A percentile compares a stretch with the other conserved stretches of the same genome.
Evolutionary conservation across 2,329 filamentous ascomycete species (phyloP).

Genomic region (Thermomyces lanuginosus): DNA sequence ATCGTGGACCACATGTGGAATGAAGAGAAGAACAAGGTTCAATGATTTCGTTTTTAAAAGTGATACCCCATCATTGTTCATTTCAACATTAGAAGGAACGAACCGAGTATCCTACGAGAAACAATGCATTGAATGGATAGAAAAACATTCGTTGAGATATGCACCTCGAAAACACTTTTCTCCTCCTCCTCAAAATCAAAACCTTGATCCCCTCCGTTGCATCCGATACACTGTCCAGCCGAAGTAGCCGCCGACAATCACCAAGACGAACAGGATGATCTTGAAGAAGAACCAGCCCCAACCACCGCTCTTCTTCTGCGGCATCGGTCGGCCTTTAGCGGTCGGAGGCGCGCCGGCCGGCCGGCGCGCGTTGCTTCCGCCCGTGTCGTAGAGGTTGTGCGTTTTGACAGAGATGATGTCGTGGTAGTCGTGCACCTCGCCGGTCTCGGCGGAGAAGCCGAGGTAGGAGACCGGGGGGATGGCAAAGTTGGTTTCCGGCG

Average conservation of each 20-base stretch:
- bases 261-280: constrained; percentile 56
- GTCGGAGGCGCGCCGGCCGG: constrained; percentile 10
- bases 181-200: constrained; percentile 10
- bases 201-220: constrained; percentile 32
- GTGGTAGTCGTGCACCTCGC: constrained; percentile 93
- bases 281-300: constrained; percentile 68
- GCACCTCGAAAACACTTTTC: background rate
- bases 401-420: constrained; percentile 80
- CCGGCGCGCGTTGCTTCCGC: constrained; percentile 14
- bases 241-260: constrained; percentile 59
- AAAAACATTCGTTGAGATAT: constrained; percentile 1
- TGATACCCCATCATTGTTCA: constrained; percentile 4
- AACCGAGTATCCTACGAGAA: constrained; percentile 1
- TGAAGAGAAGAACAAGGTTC: constrained; percentile 33
- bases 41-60: constrained; percentile 1
- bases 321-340: constrained; percentile 10
- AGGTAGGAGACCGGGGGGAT: constrained; percentile 58
- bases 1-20: constrained; percentile 69
- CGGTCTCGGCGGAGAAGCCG: constrained; percentile 60
- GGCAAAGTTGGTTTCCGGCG: constrained; percentile 48
- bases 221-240: constrained; percentile 72
- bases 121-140: constrained; percentile 1
- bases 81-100: background rate
- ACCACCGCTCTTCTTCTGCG: constrained; percentile 25
- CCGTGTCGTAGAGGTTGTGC: constrained; percentile 64